Evolutionary conservation across 495 filamentous ascomycete species (phyloP).

Genomic region (Platismatia glauca): DNA sequence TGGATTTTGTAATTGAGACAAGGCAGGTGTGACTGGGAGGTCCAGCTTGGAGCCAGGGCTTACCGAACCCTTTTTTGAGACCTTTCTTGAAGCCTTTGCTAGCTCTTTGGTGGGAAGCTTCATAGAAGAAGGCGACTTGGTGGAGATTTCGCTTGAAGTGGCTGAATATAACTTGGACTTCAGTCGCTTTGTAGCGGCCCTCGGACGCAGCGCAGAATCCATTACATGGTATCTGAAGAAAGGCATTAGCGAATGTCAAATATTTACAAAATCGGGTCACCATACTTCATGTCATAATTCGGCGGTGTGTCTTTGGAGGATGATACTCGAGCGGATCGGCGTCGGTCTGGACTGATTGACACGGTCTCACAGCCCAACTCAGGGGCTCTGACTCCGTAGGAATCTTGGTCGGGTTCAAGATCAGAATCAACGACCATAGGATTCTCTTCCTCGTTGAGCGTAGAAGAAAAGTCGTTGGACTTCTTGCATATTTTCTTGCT

Average conservation of each 20-base stretch:
- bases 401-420: not conserved
- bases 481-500: not conserved
- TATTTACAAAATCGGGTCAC: not conserved
- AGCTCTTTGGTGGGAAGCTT: not conserved
- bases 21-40: not conserved
- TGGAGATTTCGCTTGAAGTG: not conserved
- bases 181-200: not conserved
- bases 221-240: not conserved
- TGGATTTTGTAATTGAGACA: constrained; percentile 6
- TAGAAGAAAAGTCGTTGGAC: not conserved
- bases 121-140: not conserved
- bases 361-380: not conserved
- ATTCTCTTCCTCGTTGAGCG: not conserved
- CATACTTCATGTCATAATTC: constrained; percentile 11
- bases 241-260: not conserved
- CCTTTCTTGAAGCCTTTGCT: not conserved
- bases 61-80: not conserved
- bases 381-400: not conserved
- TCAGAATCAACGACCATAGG: not conserved
- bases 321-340: not conserved
- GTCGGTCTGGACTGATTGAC: not conserved
- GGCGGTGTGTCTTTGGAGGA: not conserved
- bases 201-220: constrained; percentile 6
- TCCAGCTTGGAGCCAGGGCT: not conserved
- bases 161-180: not conserved